Evolutionary conservation across 2,329 filamentous ascomycete genomes (phyloP).

Genomic region (Volutella citrinella): DNA sequence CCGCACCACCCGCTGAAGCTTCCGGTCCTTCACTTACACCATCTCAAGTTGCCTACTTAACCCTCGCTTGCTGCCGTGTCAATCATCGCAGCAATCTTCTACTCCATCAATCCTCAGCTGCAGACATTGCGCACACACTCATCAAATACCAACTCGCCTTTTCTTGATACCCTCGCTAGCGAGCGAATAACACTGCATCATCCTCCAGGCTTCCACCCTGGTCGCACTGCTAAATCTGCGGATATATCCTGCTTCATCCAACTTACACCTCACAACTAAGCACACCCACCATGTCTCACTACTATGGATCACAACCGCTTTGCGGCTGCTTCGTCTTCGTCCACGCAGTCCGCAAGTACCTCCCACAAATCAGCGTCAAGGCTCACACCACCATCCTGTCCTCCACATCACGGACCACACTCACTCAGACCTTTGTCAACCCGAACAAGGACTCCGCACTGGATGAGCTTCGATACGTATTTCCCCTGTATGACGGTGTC

Average conservation of each 20-base stretch:
- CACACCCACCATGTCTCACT: slow-evolving; percentile 3
- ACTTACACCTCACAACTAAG: neutral
- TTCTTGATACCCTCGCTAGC: no score
- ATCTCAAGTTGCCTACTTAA: no score
- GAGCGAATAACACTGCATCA: no score
- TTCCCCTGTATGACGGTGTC: slow-evolving; percentile 71
- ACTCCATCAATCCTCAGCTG: no score
- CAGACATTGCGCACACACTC: no score
- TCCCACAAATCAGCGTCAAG: slow-evolving; percentile 57
- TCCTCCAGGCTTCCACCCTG: no score
- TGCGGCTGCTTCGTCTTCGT: slow-evolving; percentile 36
- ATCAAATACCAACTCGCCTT: no score
- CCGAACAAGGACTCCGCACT: slow-evolving; percentile 33
- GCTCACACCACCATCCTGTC: slow-evolving; percentile 61
- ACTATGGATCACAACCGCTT: neutral
- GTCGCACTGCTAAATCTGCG: no score
- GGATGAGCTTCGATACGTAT: slow-evolving; percentile 59
- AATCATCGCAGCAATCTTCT: no score
- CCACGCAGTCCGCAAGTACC: slow-evolving; percentile 34
- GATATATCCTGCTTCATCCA: neutral
- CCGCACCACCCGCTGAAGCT: slow-evolving; percentile 2
- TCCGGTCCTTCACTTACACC: no score
- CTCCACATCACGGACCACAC: slow-evolving; percentile 44
- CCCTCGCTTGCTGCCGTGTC: no score
- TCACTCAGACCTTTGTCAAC: slow-evolving; percentile 61